Conservation (phyloP, 805 yeast genomes). For the Myxozyma mucilagina region DNA sequence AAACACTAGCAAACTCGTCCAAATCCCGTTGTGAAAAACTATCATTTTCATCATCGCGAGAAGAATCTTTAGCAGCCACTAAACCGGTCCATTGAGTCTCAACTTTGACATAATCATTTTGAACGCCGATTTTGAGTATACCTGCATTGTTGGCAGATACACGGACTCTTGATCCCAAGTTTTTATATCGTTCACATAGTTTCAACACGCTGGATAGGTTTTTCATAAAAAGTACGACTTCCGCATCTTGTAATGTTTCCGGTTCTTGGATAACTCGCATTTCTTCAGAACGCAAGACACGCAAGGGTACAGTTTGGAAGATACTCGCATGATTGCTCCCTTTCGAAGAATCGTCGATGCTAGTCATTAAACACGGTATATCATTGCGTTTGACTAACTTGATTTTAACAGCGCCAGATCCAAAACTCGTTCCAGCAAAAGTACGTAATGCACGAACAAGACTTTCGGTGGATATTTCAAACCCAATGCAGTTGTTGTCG, state of each 20-base stretch:
- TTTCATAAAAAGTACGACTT: conserved; percentile 53
- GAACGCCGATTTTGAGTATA: conserved; percentile 32
- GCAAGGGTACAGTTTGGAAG: conserved; percentile 58
- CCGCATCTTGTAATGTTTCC: conserved; percentile 50
- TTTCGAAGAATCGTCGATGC: conserved; percentile 59
- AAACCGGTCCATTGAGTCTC: conserved; percentile 36
- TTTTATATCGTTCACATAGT: conserved; percentile 40
- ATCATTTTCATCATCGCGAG: conserved; percentile 4
- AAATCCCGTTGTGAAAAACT: conserved; percentile 2
- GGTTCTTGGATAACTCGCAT: conserved; percentile 65
- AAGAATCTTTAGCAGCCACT: conserved; percentile 9
- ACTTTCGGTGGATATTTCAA: conserved; percentile 65
- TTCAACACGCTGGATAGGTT: conserved; percentile 34
- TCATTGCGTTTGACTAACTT: conserved; percentile 39
- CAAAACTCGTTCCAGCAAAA: conserved; percentile 50
- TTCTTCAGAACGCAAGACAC: conserved; percentile 56
- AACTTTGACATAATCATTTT: conserved; percentile 36
- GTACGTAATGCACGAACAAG: conserved; percentile 56
- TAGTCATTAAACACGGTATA: conserved; percentile 56
- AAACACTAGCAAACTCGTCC: conserved; percentile 20
- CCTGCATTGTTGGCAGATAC: conserved; percentile 33
- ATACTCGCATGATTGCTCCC: conserved; percentile 32
- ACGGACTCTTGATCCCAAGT: conserved; percentile 32
- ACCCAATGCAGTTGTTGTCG: conserved; percentile 54
- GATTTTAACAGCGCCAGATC: conserved; percentile 26